Conservation (phyloP, 2,329 filamentous ascomycete genomes). For the Ophiostoma himal-ulmi region DNA sequence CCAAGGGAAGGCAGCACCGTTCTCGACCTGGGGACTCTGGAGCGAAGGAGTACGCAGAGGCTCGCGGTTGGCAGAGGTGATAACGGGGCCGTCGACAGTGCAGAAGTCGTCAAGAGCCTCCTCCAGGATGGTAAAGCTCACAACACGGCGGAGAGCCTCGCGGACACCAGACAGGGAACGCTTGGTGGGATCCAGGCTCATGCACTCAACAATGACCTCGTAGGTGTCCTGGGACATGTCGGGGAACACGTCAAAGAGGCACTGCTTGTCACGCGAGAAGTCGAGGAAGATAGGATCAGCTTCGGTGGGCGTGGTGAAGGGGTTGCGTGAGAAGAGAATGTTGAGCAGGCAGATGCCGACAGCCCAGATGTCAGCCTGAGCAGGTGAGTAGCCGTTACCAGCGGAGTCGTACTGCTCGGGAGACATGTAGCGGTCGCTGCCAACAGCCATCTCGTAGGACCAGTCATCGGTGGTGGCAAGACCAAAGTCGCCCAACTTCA, state of each 20-base stretch:
- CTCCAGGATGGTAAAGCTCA: slow-evolving; percentile 91
- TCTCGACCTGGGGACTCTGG: slow-evolving; percentile 73
- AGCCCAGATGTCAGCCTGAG: slow-evolving; percentile 92
- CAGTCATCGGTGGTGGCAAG: slow-evolving; percentile 82
- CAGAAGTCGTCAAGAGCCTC: slow-evolving; percentile 93
- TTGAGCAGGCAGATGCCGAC: slow-evolving; percentile 96
- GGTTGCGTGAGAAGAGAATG: slow-evolving; percentile 93
- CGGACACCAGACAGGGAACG: slow-evolving; percentile 74
- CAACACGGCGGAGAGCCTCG: slow-evolving; percentile 68
- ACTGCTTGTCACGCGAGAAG: slow-evolving; percentile 88
- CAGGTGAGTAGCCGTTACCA: slow-evolving; percentile 81
- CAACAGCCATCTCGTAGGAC: slow-evolving; percentile 89
- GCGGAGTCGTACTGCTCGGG: slow-evolving; percentile 94
- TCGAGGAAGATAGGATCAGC: slow-evolving; percentile 91
- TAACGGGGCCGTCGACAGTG: slow-evolving; percentile 67
- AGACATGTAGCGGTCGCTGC: slow-evolving; percentile 98
- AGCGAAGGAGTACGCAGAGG: slow-evolving; percentile 93
- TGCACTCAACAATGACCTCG: slow-evolving; percentile 82
- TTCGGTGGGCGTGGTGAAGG: slow-evolving; percentile 83
- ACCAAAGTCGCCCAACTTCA: slow-evolving; percentile 97
- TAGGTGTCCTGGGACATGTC: slow-evolving; percentile 98
- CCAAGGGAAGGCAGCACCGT: slow-evolving; percentile 83
- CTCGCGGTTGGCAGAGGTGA: slow-evolving; percentile 85
- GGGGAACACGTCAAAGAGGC: slow-evolving; percentile 94
- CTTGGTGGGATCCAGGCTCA: slow-evolving; percentile 86